Percentiles rank a stretch among this genome's conserved stretches.
phyloP scores from a whole-genome alignment of 148 eudicot species.

The Arctostaphylos glauca region DNA sequence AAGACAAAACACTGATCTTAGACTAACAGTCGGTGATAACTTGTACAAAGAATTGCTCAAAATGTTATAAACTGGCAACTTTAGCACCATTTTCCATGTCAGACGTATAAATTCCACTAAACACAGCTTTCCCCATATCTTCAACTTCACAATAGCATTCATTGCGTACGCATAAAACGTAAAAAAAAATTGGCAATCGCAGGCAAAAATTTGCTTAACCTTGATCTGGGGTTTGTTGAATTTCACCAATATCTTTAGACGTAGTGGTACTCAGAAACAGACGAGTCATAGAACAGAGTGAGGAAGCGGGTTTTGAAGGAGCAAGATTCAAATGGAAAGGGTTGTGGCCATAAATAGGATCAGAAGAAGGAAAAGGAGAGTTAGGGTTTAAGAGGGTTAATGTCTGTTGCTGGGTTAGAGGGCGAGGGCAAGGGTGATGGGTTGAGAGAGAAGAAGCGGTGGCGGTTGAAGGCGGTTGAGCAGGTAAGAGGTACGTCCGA shows the following conservation, averaged over 20 bases:
- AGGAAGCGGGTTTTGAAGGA: neutral
- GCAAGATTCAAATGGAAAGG: neutral
- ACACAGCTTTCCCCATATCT: neutral
- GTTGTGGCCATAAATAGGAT: neutral
- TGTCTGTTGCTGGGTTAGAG: neutral
- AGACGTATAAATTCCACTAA: neutral
- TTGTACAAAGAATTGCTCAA: neutral
- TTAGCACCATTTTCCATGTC: neutral
- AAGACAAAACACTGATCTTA: neutral
- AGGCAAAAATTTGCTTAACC: neutral
- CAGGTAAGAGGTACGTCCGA: neutral
- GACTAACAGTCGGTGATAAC: neutral
- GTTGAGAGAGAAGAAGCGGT: neutral
- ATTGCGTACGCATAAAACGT: too few relatives aligned
- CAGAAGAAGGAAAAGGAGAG: slow-evolving; percentile 5
- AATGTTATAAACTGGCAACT: slow-evolving; percentile 3
- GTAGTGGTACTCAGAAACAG: neutral
- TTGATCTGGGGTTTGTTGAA: neutral
- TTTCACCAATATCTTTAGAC: neutral
- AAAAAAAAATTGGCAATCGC: neutral
- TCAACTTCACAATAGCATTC: neutral
- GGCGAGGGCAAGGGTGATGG: neutral
- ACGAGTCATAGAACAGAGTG: neutral
- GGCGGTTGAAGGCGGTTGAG: neutral
- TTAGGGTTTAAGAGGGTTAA: neutral